phyloP scores from a whole-genome alignment of 345 rosid genomes.

The Aegle marmelos region DNA sequence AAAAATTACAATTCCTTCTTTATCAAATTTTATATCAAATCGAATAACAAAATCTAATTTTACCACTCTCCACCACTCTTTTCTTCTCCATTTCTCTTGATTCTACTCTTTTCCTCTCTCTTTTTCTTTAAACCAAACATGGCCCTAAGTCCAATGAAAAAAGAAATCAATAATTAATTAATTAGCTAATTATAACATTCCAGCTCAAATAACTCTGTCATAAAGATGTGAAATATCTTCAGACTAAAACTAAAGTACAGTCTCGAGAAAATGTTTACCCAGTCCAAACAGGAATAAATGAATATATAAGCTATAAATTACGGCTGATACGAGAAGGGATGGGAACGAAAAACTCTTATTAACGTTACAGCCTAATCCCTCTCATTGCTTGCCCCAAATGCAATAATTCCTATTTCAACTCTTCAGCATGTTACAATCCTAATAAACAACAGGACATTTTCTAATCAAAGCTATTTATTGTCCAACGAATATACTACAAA shows the following conservation, averaged over 20 bases:
- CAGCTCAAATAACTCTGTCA: background rate
- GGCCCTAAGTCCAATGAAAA: too few relatives aligned
- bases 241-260: background rate
- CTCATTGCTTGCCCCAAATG: slow-evolving; percentile 8
- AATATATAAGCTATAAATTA: slow-evolving; percentile 8
- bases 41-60: too few relatives aligned
- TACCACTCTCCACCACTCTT: too few relatives aligned
- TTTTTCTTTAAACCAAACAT: too few relatives aligned
- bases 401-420: slow-evolving; percentile 22
- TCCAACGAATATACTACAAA: slow-evolving; percentile 17
- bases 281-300: background rate
- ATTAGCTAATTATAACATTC: background rate
- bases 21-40: too few relatives aligned
- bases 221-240: background rate
- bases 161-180: background rate
- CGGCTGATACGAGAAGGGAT: background rate
- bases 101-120: too few relatives aligned
- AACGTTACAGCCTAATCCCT: slow-evolving; percentile 23
- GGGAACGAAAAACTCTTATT: slow-evolving; percentile 5
- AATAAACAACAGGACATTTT: slow-evolving; percentile 18
- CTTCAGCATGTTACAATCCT: slow-evolving; percentile 21
- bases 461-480: slow-evolving; percentile 27
- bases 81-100: too few relatives aligned
- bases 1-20: too few relatives aligned
- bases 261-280: background rate